Percentiles rank a stretch among this genome's conserved stretches.
Evolutionary conservation across 2,329 filamentous ascomycete genomes (phyloP).

Genomic region (Shiraia bambusicola): DNA sequence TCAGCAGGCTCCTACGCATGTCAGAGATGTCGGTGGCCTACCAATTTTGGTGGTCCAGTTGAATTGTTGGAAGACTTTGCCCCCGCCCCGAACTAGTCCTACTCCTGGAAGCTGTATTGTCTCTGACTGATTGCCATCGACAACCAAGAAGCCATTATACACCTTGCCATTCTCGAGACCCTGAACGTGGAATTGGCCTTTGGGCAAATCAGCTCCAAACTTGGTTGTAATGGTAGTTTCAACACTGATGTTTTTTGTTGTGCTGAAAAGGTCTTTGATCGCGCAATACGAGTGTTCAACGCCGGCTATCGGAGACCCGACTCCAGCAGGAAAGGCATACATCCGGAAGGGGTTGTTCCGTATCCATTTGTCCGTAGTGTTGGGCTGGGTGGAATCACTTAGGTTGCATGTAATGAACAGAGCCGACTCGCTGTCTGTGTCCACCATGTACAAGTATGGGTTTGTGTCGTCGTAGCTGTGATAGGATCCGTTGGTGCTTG

Average conservation of each 20-base stretch:
- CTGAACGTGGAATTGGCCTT: conserved; percentile 84
- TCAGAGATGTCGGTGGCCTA: conserved; percentile 48
- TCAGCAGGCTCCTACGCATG: conserved; percentile 11
- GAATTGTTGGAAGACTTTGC: conserved; percentile 70
- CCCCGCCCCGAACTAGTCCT: conserved; percentile 66
- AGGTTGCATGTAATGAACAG: conserved; percentile 77
- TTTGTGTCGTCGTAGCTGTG: conserved; percentile 62
- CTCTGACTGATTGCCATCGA: conserved; percentile 54
- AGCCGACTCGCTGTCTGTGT: conserved; percentile 78
- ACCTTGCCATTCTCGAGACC: conserved; percentile 69
- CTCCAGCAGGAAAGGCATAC: conserved; percentile 68
- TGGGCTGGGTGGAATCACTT: conserved; percentile 53
- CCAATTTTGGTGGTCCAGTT: conserved; percentile 77
- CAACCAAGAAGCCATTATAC: conserved; percentile 74
- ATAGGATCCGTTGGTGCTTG: conserved; percentile 76
- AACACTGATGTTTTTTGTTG: conserved; percentile 57
- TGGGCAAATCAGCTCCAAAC: conserved; percentile 62
- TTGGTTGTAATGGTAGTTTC: conserved; percentile 69
- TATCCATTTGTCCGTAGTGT: conserved; percentile 58
- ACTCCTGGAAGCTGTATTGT: conserved; percentile 47
- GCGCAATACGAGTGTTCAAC: conserved; percentile 82
- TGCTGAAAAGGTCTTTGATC: conserved; percentile 64
- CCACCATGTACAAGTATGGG: conserved; percentile 72
- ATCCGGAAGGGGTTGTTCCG: conserved; percentile 66
- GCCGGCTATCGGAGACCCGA: conserved; percentile 61